Conservation (phyloP, 2,329 filamentous ascomycete genomes). For the Endothia cerciana region DNA sequence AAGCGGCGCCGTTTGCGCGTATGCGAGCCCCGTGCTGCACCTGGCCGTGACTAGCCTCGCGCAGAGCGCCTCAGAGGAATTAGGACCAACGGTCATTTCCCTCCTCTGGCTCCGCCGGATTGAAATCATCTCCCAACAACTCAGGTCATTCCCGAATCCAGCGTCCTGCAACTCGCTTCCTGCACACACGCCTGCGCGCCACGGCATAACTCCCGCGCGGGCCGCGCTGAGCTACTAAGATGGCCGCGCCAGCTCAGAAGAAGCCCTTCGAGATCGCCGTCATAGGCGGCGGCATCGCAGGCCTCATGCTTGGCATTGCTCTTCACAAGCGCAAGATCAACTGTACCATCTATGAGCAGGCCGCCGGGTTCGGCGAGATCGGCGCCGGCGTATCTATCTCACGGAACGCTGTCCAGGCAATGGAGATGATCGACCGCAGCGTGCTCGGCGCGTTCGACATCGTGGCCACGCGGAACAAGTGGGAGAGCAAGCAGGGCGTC, state of each 20-base stretch:
- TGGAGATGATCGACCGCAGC: constrained; percentile 36
- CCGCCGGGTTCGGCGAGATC: constrained; percentile 40
- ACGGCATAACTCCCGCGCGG: not conserved
- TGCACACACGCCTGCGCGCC: not conserved
- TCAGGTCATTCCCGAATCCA: not conserved
- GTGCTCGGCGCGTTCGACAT: constrained; percentile 36
- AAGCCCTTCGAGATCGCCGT: constrained; percentile 41
- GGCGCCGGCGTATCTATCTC: constrained; percentile 44
- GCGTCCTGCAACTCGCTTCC: not conserved
- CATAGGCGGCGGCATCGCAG: constrained; percentile 47
- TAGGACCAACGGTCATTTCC: not conserved
- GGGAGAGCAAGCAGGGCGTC: constrained; percentile 29
- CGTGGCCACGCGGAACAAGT: constrained; percentile 35
- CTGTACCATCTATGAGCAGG: constrained; percentile 43
- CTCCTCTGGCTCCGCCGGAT: not conserved
- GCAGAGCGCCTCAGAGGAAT: not conserved
- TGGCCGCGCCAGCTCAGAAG: not conserved
- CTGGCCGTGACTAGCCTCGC: too few relatives aligned
- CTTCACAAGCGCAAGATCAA: constrained; percentile 38
- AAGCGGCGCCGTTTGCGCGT: too few relatives aligned
- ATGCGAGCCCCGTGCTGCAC: too few relatives aligned
- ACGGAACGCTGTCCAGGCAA: constrained; percentile 40
- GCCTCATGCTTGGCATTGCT: constrained; percentile 41
- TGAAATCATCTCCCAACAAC: not conserved
- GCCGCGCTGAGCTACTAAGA: not conserved